Evolutionary conservation across 768 basidiomycete genomes (phyloP).

Genomic region (Boletellus emodensis): DNA sequence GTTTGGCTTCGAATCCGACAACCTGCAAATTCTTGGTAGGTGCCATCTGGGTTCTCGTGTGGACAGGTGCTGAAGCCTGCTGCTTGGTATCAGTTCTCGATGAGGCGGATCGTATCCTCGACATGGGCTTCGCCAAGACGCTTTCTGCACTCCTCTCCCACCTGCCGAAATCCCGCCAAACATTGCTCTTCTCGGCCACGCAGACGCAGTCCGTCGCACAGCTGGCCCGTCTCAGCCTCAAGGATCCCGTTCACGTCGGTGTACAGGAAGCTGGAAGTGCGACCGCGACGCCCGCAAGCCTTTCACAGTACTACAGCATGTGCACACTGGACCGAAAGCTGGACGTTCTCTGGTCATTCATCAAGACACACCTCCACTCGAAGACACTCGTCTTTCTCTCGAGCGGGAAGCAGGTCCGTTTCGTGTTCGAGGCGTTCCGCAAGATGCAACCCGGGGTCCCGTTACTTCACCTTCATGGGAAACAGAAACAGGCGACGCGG

Average conservation of each 20-base stretch:
- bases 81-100: conserved; percentile 65
- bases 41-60: conserved; percentile 27
- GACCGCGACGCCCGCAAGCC: conserved; percentile 61
- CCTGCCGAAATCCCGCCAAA: conserved; percentile 88
- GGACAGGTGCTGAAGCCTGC: background rate
- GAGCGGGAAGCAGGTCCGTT: conserved; percentile 94
- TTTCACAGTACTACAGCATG: conserved; percentile 87
- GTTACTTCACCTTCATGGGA: conserved; percentile 92
- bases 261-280: conserved; percentile 45
- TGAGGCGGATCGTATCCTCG: conserved; percentile 94
- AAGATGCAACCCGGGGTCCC: conserved; percentile 93
- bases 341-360: conserved; percentile 89
- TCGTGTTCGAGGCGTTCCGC: conserved; percentile 93
- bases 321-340: conserved; percentile 85
- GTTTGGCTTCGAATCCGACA: conserved; percentile 86
- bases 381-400: conserved; percentile 95
- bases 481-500: conserved; percentile 92
- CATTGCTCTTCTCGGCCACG: conserved; percentile 94
- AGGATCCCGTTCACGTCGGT: conserved; percentile 73
- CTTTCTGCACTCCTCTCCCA: conserved; percentile 89
- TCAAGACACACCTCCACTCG: conserved; percentile 86
- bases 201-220: conserved; percentile 88
- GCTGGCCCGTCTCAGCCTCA: conserved; percentile 84
- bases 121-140: conserved; percentile 92
- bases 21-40: conserved; percentile 87